These are phyloP conservation scores for Lepiota brunneoincarnata DNA, from an alignment of 768 basidiomycete species.

Conservation along the genomic window DNA sequence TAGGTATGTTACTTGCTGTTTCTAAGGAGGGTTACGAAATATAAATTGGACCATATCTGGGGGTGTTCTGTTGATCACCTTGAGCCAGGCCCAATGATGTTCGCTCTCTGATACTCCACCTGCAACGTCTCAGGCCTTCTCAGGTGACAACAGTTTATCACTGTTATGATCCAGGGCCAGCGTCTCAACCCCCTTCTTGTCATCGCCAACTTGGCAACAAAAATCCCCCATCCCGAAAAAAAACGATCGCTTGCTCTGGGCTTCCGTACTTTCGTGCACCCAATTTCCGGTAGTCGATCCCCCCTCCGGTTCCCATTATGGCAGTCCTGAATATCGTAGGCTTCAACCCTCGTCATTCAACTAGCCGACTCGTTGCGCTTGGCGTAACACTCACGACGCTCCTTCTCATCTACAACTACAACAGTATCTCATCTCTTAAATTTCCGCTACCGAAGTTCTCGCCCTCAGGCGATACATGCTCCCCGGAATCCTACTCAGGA, in stretches of 20 bases:
- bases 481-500: slow-evolving; percentile 31
- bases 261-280: neutral
- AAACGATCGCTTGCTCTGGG: too few relatives aligned
- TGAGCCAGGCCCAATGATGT: too few relatives aligned
- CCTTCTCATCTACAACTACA: slow-evolving; percentile 24
- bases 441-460: neutral
- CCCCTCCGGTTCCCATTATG: neutral
- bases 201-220: too few relatives aligned
- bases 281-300: neutral
- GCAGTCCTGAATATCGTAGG: slow-evolving; percentile 16
- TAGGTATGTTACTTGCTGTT: too few relatives aligned
- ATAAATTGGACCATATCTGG: too few relatives aligned
- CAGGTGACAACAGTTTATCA: neutral
- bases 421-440: slow-evolving; percentile 11
- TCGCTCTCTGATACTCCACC: too few relatives aligned
- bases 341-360: slow-evolving; percentile 20
- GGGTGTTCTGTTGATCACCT: too few relatives aligned
- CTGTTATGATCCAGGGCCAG: neutral
- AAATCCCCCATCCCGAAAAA: too few relatives aligned
- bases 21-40: too few relatives aligned
- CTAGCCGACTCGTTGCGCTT: slow-evolving; percentile 17
- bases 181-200: too few relatives aligned
- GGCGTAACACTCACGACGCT: slow-evolving; percentile 17
- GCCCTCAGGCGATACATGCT: slow-evolving; percentile 17
- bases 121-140: too few relatives aligned